Evolutionary conservation across 495 filamentous ascomycete species (phyloP).

Genomic region (Chaetomium tenue): DNA sequence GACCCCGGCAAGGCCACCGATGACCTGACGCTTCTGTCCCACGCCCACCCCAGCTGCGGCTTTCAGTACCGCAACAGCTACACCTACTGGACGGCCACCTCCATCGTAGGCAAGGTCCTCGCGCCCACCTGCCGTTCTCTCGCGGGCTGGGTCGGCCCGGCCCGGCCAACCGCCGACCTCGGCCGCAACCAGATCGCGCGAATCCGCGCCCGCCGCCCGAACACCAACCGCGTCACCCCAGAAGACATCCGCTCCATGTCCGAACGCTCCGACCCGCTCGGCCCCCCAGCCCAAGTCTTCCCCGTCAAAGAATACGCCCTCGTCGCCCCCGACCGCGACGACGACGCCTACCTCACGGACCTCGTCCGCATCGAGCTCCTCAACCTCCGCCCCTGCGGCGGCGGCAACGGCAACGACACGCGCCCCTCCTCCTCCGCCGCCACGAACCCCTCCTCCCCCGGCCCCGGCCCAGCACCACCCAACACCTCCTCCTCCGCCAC

Average conservation of each 20-base stretch:
- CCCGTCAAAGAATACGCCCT: constrained; percentile 63
- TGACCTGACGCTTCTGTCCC: constrained; percentile 58
- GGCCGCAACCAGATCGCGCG: constrained; percentile 60
- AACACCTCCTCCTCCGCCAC: constrained; percentile 6
- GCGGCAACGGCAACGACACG: constrained; percentile 5
- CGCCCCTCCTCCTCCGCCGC: not conserved
- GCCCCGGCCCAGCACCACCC: not conserved
- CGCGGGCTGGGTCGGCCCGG: constrained; percentile 68
- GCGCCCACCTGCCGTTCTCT: constrained; percentile 70
- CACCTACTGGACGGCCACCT: constrained; percentile 69
- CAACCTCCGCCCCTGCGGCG: constrained; percentile 43
- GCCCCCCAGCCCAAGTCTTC: constrained; percentile 55
- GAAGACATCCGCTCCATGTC: constrained; percentile 59
- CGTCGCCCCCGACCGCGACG: constrained; percentile 50
- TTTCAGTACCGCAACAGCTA: constrained; percentile 67
- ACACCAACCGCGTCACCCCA: constrained; percentile 40
- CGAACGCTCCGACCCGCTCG: constrained; percentile 63
- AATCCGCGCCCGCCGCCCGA: constrained; percentile 53
- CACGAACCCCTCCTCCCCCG: not conserved
- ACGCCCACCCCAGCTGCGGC: constrained; percentile 61
- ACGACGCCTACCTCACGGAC: constrained; percentile 47
- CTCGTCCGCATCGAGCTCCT: constrained; percentile 64
- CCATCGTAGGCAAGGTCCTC: constrained; percentile 72
- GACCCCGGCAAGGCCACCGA: constrained; percentile 59
- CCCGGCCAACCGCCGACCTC: constrained; percentile 59